Base-by-base conservation (phyloP, 176 grass and related monocot species). In the Metroxylon sagu region DNA sequence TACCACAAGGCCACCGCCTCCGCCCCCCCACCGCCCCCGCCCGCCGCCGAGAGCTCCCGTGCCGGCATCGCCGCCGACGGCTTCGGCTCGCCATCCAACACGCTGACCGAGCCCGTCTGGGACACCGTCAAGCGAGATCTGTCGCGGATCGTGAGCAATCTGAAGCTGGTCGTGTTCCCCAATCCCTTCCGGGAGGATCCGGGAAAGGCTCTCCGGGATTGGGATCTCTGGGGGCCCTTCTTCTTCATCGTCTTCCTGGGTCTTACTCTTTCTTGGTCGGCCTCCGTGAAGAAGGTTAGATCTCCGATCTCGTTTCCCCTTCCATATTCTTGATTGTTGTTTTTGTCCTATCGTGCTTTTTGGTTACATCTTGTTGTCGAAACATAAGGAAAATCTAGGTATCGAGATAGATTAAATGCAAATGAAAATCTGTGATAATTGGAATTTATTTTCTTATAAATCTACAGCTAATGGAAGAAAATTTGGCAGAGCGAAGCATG, bases 161-260 rank as follows among this genome's bases (percentile, higher is more conserved):
- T 98, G 65, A 98, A 98, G 81, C 81, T 98, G 62, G 93, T 98
- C 7, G 93, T 98, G 66, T 98, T 98, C 80, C 93, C 93, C 26
- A 98, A 98, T 74, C 93, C 93, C 43, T 78, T 79, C 72, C 79
- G 93, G 43, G 93, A 98, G 67, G 93, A 98, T 76, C 93, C 87
- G 0, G 93, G 93, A 39, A 98, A 88, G 79, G 93, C 93, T 49
- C 93, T 98, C 18, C 75, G 93, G 84, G 87, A 98, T 78, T 98
- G 93, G 93, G 93, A 98, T 69, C 87, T 98, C 0, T 97, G 93
- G 93, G 93, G 87, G 0, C 93, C 93, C 15, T 92, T 98, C 78
- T 98, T 98, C 81, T 98, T 98, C 87, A 98, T 98, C 78, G 79
- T 98, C 18, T 98, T 98, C 82, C 84, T 98, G 5, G 87, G 93